Conservation (phyloP, 352 stramenopile species). For the Porosira glacialis region DNA sequence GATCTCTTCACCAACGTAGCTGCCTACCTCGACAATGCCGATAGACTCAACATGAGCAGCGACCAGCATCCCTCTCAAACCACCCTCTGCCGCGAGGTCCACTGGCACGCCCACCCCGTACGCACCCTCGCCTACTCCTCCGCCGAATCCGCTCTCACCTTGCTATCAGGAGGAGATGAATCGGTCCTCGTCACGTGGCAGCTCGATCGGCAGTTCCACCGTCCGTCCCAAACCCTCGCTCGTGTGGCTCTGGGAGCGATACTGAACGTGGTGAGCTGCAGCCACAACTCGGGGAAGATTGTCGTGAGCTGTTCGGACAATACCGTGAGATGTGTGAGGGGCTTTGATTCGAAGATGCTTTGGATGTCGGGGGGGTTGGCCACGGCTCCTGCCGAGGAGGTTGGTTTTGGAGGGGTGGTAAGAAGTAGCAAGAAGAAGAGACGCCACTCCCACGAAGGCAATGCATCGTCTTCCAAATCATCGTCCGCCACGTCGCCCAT, state of each 20-base stretch:
- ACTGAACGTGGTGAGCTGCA: slow-evolving; percentile 43
- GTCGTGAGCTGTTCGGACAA: slow-evolving; percentile 69
- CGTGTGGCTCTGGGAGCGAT: slow-evolving; percentile 63
- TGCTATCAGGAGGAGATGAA: slow-evolving; percentile 75
- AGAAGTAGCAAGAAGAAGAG: no score
- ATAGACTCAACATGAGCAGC: not conserved
- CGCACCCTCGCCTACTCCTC: slow-evolving; percentile 51
- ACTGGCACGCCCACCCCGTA: slow-evolving; percentile 78
- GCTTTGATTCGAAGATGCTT: slow-evolving; percentile 54
- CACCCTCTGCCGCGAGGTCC: slow-evolving; percentile 51
- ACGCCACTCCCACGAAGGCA: slow-evolving; percentile 27
- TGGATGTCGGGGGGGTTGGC: slow-evolving; percentile 70
- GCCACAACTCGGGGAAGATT: slow-evolving; percentile 45
- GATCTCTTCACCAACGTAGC: slow-evolving; percentile 56
- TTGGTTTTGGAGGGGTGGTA: no score
- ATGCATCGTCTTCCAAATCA: not conserved
- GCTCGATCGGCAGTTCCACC: slow-evolving; percentile 53
- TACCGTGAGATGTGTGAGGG: slow-evolving; percentile 61
- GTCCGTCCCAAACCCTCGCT: slow-evolving; percentile 57
- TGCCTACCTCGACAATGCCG: slow-evolving; percentile 25
- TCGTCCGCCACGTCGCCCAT: slow-evolving; percentile 9
- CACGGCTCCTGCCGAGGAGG: no score
- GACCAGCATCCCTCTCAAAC: slow-evolving; percentile 36
- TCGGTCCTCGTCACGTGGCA: slow-evolving; percentile 72
- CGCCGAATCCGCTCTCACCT: slow-evolving; percentile 13